Percentiles rank a stretch among this genome's conserved stretches.
These are phyloP conservation scores for Fusarium foetens DNA, from an alignment of 2,329 filamentous ascomycete genomes.

Conservation along the genomic window DNA sequence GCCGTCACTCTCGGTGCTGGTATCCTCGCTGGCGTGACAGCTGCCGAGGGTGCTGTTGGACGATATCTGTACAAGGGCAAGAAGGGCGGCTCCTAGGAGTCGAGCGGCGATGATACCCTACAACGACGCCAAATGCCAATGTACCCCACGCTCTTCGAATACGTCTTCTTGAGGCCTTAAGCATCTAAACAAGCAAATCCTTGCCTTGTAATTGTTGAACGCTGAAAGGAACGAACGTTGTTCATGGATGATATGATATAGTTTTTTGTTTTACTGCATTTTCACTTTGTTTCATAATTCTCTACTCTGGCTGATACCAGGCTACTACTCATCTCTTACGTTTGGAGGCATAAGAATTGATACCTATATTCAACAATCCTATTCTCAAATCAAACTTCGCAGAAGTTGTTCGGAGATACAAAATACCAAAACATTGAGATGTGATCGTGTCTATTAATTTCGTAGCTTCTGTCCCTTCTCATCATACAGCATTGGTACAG, in stretches of 20 bases:
- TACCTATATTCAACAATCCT: slow-evolving; percentile 1
- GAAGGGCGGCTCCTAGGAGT: slow-evolving; percentile 44
- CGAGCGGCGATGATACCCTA: background rate
- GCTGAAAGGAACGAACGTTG: background rate
- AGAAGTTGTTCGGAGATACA: rapidly evolving
- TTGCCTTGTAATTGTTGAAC: background rate
- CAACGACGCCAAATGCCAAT: background rate
- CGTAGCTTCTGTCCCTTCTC: slow-evolving; percentile 31
- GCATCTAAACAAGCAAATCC: background rate
- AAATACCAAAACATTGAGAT: slow-evolving; percentile 32
- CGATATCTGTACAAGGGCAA: slow-evolving; percentile 56
- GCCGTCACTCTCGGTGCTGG: slow-evolving; percentile 62
- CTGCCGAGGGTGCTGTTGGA: slow-evolving; percentile 61
- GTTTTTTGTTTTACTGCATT: slow-evolving; percentile 36
- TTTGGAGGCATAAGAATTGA: slow-evolving; percentile 28
- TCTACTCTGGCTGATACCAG: slow-evolving; percentile 40
- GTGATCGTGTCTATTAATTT: slow-evolving; percentile 44
- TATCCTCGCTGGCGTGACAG: slow-evolving; percentile 60
- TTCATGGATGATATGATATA: slow-evolving; percentile 12
- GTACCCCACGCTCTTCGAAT: background rate
- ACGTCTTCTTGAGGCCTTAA: background rate
- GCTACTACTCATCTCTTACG: slow-evolving; percentile 36
- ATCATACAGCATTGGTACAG: slow-evolving; percentile 45
- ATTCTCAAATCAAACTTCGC: background rate
- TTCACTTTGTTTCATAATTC: slow-evolving; percentile 21